phyloP scores from a whole-genome alignment of 805 yeast species.

The Lachancea thermotolerans region DNA sequence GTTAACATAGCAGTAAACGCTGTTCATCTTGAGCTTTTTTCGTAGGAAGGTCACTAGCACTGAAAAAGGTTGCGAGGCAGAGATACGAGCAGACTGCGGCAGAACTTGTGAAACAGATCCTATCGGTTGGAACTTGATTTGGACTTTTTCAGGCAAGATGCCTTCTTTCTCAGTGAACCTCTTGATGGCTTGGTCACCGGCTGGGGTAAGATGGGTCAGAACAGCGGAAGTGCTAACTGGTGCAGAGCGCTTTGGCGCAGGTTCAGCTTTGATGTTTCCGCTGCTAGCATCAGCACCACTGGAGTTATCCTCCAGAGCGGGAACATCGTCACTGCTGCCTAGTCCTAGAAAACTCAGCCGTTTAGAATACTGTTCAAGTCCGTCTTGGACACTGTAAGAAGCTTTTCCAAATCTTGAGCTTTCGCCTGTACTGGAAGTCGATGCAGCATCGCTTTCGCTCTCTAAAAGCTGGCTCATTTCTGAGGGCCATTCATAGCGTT shows the following conservation, averaged over 20 bases:
- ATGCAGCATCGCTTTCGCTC: conserved; percentile 25
- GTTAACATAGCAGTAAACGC: conserved; percentile 29
- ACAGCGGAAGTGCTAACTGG: conserved; percentile 13
- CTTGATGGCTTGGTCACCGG: conserved; percentile 12
- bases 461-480: conserved; percentile 27
- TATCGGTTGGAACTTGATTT: conserved; percentile 28
- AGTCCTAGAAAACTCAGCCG: conserved; percentile 25
- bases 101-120: conserved; percentile 24
- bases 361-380: conserved; percentile 23
- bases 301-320: not conserved
- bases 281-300: not conserved
- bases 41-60: conserved; percentile 19
- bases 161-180: conserved; percentile 3
- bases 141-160: conserved; percentile 13
- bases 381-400: conserved; percentile 15
- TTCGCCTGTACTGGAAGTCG: conserved; percentile 7
- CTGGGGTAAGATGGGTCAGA: conserved; percentile 10
- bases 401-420: not conserved
- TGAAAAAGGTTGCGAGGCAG: conserved; percentile 25
- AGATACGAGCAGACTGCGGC: conserved; percentile 26
- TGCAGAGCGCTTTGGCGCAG: not conserved
- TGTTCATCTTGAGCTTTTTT: conserved; percentile 17
- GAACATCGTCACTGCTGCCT: conserved; percentile 11
- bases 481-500: not conserved
- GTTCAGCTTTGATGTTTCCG: not conserved